Evolutionary conservation across 768 basidiomycete genomes (phyloP), one percentile per base, ranked within the genome.

Genomic region (Fomitopsis pulvina): DNA sequence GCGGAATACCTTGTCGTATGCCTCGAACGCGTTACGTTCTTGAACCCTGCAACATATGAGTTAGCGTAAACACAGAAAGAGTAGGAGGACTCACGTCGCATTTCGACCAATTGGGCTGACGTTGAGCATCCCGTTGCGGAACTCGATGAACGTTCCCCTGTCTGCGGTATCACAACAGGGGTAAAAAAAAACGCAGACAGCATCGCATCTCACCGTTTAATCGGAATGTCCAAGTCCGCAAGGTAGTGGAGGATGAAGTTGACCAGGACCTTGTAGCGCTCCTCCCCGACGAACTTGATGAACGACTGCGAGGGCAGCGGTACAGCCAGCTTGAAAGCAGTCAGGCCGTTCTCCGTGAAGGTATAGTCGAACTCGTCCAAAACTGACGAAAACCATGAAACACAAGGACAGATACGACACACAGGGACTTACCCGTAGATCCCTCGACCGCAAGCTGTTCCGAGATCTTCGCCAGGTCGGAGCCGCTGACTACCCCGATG

Each of bases 101-200:
- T 97, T 97, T 54, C 96, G 81, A 5, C 96, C 96, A 38, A 98
- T 82, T 1, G 96, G 96, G 57, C 87, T 93, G 56, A 99, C 84
- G 60, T 99, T 99, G 65, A 97, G 75, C 96, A 99, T 98, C 9
- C 96, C 95, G 50, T 84, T 91, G 44, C 96, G 79, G 71, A 93
- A 98, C 69, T 99, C 96, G 54, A 98, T 72, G 60, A 99, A 99
- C 1, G 96, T 99, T 41, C 96, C 96, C 42, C 96, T 87, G 50
- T 0, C 29, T 10, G 34, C 28, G 4, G 44, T 24, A n/a, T 12
- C 20, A 28, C 10, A 12, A 28, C 21, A 30, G 9, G 34, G 30
- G 29, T 14, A 30, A 30, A 8, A 8, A 14, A 14, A 14, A 30
- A 14, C 29, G 7, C 29, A 30, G 29, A 30, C 8, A 41, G 12